Percentiles rank a stretch among this genome's conserved stretches.
Evolutionary conservation across 106 monocot species (phyloP).

Genomic region (Allium fistulosum): DNA sequence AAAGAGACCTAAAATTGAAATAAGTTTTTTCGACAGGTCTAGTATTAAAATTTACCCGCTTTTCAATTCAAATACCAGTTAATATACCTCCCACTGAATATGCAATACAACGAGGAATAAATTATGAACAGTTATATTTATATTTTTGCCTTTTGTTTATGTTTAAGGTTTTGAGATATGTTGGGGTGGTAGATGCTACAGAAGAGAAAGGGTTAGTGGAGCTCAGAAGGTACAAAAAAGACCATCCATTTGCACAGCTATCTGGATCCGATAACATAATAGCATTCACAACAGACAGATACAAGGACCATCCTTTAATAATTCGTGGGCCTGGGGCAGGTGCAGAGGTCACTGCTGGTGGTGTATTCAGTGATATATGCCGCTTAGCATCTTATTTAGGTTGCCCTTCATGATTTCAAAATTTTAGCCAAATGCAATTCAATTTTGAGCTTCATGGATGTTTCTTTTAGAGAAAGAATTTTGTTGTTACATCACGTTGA

Average conservation of each 20-base stretch:
- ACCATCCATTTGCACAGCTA: slow-evolving; percentile 93
- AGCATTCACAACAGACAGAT: slow-evolving; percentile 81
- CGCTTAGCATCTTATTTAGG: slow-evolving; percentile 85
- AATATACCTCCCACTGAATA: too few relatives aligned
- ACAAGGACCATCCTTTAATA: slow-evolving; percentile 87
- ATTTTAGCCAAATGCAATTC: too few relatives aligned
- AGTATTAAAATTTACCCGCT: too few relatives aligned
- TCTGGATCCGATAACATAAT: slow-evolving; percentile 97
- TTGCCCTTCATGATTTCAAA: slow-evolving; percentile 58
- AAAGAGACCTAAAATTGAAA: too few relatives aligned
- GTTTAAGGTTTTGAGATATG: slow-evolving; percentile 79
- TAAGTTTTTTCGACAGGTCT: too few relatives aligned
- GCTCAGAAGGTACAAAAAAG: slow-evolving; percentile 67
- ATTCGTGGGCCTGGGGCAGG: slow-evolving; percentile 93
- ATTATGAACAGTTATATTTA: too few relatives aligned
- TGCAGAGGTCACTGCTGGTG: slow-evolving; percentile 88
- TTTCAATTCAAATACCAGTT: too few relatives aligned
- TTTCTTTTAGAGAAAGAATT: too few relatives aligned
- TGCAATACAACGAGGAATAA: too few relatives aligned
- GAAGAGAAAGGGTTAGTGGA: slow-evolving; percentile 60
- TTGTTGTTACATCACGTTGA: too few relatives aligned
- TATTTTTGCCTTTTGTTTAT: not conserved
- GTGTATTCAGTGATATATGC: slow-evolving; percentile 87
- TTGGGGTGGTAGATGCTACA: slow-evolving; percentile 69
- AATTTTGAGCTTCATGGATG: too few relatives aligned